These are phyloP conservation scores for Paxillus ammoniavirescens DNA, from an alignment of 768 basidiomycete genomes.

Conservation along the genomic window DNA sequence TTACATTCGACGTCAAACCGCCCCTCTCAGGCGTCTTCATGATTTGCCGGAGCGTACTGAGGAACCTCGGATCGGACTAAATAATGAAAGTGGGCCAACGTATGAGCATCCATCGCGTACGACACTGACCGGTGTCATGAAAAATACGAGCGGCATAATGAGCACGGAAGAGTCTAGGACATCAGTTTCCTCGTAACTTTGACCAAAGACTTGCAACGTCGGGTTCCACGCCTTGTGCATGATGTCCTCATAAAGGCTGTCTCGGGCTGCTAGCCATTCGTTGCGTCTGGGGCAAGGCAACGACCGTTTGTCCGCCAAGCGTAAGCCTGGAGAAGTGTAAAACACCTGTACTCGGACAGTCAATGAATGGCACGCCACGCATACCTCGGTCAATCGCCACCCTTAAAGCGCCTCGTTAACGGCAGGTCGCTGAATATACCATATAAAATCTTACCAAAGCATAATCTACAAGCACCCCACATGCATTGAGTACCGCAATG, in stretches of 20 bases:
- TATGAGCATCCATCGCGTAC: constrained; percentile 1
- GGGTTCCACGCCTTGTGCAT: constrained; percentile 87
- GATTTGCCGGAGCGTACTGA: constrained; percentile 79
- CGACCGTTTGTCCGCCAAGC: constrained; percentile 92
- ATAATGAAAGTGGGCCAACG: background rate
- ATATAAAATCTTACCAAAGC: constrained; percentile 64
- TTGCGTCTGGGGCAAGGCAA: constrained; percentile 76
- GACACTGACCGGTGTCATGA: constrained; percentile 69
- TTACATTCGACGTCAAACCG: constrained; percentile 84
- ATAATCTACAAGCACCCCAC: constrained; percentile 55
- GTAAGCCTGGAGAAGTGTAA: constrained; percentile 51
- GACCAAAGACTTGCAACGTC: constrained; percentile 67
- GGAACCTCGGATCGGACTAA: constrained; percentile 86
- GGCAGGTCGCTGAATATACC: background rate
- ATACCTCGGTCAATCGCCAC: constrained; percentile 90
- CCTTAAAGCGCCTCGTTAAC: constrained; percentile 43
- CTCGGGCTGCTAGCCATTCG: constrained; percentile 75
- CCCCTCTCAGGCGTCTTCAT: constrained; percentile 87
- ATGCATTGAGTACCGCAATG: constrained; percentile 5
- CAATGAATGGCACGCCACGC: background rate
- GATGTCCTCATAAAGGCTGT: constrained; percentile 89
- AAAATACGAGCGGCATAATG: constrained; percentile 93
- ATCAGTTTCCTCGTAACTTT: constrained; percentile 86
- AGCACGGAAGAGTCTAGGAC: constrained; percentile 85
- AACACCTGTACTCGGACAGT: background rate